phyloP scores from a whole-genome alignment of 2,329 filamentous ascomycete genomes.

The Claviceps africana region DNA sequence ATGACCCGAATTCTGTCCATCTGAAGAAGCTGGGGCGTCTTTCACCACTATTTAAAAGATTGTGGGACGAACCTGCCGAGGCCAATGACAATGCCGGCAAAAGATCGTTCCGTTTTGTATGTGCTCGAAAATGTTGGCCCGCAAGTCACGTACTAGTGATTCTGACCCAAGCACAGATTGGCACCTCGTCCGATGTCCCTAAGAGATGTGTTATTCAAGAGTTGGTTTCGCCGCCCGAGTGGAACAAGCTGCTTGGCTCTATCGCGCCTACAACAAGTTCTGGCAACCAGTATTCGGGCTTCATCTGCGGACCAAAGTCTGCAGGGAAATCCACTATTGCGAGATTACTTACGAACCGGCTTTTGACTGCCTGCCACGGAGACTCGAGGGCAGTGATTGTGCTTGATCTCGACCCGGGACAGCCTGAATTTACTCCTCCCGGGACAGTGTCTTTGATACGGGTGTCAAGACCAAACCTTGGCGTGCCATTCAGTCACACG shows the following conservation, averaged over 20 bases:
- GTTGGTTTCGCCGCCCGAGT: conserved; percentile 41
- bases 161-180: conserved; percentile 27
- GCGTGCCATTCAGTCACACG: conserved; percentile 52
- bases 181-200: conserved; percentile 37
- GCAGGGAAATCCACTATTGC: conserved; percentile 67
- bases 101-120: conserved; percentile 37
- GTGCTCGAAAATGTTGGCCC: conserved; percentile 6
- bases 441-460: conserved; percentile 56
- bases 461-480: conserved; percentile 46
- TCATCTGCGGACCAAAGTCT: conserved; percentile 57
- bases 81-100: conserved; percentile 8
- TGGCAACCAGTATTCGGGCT: conserved; percentile 26
- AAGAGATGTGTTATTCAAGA: conserved; percentile 37
- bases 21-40: conserved; percentile 42
- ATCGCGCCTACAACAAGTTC: conserved; percentile 19
- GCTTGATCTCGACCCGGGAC: conserved; percentile 66
- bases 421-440: conserved; percentile 59
- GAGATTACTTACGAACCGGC: conserved; percentile 49
- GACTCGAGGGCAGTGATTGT: conserved; percentile 21
- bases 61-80: conserved; percentile 43
- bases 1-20: conserved; percentile 33
- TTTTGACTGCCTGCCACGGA: conserved; percentile 34
- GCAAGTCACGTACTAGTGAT: conserved; percentile 9
- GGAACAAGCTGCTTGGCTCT: conserved; percentile 45
- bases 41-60: conserved; percentile 50